These are phyloP conservation scores for Solanum chilense DNA, from an alignment of 257 asterid species.

Conservation along the genomic window DNA sequence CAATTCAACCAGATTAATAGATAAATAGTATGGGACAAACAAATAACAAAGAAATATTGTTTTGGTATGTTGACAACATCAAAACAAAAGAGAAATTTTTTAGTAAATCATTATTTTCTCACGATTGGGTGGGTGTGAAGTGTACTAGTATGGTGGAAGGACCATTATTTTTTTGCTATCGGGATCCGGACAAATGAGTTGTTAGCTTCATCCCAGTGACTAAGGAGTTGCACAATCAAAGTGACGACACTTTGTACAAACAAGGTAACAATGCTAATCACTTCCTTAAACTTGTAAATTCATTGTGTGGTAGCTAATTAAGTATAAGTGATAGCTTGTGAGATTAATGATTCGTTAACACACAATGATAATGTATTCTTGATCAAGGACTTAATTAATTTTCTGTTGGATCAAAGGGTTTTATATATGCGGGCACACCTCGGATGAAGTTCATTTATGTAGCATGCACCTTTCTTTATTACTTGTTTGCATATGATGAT, in stretches of 20 bases:
- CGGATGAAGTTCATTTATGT: neutral
- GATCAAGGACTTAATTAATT: neutral
- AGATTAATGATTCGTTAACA: neutral
- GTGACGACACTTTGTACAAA: neutral
- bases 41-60: neutral
- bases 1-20: neutral
- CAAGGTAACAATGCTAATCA: neutral
- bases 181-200: neutral
- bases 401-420: neutral
- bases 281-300: neutral
- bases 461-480: neutral
- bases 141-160: neutral
- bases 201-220: neutral
- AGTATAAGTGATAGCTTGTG: neutral
- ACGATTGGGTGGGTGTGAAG: neutral
- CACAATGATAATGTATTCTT: neutral
- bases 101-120: neutral
- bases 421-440: neutral
- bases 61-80: neutral
- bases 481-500: neutral
- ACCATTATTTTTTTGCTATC: too few species aligned
- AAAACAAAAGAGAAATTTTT: neutral
- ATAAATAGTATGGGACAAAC: neutral
- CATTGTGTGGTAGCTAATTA: neutral
- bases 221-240: neutral